Evolutionary conservation across 768 basidiomycete species (phyloP).

Genomic region (Solioccasus polychromus): DNA sequence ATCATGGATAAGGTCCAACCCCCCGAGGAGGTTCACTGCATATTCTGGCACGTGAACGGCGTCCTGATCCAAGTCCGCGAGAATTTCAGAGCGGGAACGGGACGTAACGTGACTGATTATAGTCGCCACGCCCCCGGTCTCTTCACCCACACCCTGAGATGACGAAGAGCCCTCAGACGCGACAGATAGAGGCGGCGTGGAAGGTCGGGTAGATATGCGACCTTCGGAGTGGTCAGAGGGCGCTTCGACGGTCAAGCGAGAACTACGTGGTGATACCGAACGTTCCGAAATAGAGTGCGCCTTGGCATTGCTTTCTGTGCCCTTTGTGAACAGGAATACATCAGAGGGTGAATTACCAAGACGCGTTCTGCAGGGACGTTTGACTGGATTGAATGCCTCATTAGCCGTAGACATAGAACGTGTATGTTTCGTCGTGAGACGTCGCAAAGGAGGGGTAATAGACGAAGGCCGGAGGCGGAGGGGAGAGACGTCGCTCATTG

Average conservation of each 20-base stretch:
- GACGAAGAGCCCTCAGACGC: slow-evolving; percentile 24
- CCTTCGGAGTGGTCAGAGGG: slow-evolving; percentile 22
- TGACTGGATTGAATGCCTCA: slow-evolving; percentile 28
- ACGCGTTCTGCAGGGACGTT: slow-evolving; percentile 27
- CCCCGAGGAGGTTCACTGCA: slow-evolving; percentile 42
- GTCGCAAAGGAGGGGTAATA: slow-evolving; percentile 25
- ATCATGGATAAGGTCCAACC: slow-evolving; percentile 38
- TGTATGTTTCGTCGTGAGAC: slow-evolving; percentile 24
- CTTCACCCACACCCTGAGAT: slow-evolving; percentile 19
- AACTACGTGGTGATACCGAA: slow-evolving; percentile 17
- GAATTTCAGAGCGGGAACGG: slow-evolving; percentile 38
- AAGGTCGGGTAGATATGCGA: slow-evolving; percentile 23
- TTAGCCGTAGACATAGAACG: slow-evolving; percentile 25
- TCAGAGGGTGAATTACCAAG: slow-evolving; percentile 17
- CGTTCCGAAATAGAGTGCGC: slow-evolving; percentile 16
- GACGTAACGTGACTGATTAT: slow-evolving; percentile 34
- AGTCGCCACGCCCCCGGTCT: slow-evolving; percentile 32
- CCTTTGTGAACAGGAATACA: slow-evolving; percentile 14
- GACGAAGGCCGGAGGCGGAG: slow-evolving; percentile 34
- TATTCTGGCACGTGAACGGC: slow-evolving; percentile 42
- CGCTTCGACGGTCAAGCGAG: slow-evolving; percentile 22
- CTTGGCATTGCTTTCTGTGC: slow-evolving; percentile 16
- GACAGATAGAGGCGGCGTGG: slow-evolving; percentile 30
- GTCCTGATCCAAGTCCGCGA: slow-evolving; percentile 33
- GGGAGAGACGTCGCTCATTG: slow-evolving; percentile 34